These are phyloP conservation scores for Phytophthora europaea DNA, from an alignment of 352 stramenopile genomes.

Conservation along the genomic window DNA sequence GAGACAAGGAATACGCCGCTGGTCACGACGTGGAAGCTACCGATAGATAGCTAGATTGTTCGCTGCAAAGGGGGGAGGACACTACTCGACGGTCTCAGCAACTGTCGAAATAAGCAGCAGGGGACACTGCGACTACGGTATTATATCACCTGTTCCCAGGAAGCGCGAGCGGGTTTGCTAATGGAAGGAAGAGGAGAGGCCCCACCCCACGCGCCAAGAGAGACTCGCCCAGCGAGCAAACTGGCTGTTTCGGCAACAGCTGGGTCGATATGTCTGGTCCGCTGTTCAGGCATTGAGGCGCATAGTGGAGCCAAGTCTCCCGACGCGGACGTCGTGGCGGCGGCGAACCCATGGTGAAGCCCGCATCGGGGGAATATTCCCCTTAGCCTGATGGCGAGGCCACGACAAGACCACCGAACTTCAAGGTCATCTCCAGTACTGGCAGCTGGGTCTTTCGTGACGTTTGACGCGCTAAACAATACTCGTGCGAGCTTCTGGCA, in stretches of 20 bases:
- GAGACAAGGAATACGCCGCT: slow-evolving; percentile 21
- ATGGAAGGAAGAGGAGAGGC: slow-evolving; percentile 1
- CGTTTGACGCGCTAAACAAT: not conserved
- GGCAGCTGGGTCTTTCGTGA: not conserved
- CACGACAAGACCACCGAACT: slow-evolving; percentile 8
- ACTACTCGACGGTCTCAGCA: not conserved
- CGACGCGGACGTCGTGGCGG: not conserved
- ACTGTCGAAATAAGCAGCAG: slow-evolving; percentile 6
- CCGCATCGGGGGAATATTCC: not conserved
- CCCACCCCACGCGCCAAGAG: not conserved
- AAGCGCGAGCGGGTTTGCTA: slow-evolving; percentile 1
- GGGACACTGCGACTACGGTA: not conserved
- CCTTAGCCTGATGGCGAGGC: not conserved
- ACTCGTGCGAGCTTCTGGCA: not conserved
- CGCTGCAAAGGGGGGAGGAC: not conserved
- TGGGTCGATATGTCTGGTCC: slow-evolving; percentile 1
- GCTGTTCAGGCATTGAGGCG: not conserved
- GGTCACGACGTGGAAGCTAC: slow-evolving; percentile 23
- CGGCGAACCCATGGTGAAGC: not conserved
- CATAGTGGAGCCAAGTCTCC: slow-evolving; percentile 1
- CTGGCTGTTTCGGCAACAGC: slow-evolving; percentile 5
- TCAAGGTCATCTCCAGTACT: not conserved
- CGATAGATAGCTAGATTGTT: not conserved
- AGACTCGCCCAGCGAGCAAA: not conserved
- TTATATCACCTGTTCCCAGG: not conserved